A percentile compares a stretch with the other conserved stretches of the same genome.
phyloP scores from a whole-genome alignment of 768 basidiomycete species.

The Termitomyces sp. region DNA sequence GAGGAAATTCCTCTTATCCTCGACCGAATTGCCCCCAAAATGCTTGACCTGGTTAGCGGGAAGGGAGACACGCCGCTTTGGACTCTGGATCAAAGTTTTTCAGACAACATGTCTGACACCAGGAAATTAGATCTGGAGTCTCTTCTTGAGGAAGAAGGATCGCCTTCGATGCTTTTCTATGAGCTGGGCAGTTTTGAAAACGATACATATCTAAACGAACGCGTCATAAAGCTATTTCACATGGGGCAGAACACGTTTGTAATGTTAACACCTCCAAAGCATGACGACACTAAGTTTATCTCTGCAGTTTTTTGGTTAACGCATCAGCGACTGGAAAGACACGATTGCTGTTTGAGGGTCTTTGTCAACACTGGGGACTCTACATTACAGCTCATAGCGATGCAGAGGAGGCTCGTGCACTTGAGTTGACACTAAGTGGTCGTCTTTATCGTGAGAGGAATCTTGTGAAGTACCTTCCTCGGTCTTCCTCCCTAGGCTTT shows the following conservation, averaged over 20 bases:
- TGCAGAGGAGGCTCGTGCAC: neutral
- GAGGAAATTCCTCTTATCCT: neutral
- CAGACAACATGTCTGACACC: neutral
- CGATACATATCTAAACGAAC: neutral
- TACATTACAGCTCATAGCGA: neutral
- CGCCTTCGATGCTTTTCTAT: neutral
- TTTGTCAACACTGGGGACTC: slow-evolving; percentile 1
- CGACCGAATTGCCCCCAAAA: neutral
- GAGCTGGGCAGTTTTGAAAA: neutral
- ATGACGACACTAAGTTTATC: neutral
- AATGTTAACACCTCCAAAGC: neutral
- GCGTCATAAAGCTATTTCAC: neutral
- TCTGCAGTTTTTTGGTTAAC: slow-evolving; percentile 1
- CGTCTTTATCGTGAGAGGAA: neutral
- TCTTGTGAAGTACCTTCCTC: neutral
- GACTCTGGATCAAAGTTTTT: neutral
- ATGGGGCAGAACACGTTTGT: neutral
- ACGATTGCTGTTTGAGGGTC: slow-evolving; percentile 1
- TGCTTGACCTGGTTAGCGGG: neutral
- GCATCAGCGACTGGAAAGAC: slow-evolving; percentile 3
- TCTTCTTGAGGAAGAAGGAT: neutral
- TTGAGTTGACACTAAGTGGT: neutral
- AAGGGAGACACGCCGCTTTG: neutral
- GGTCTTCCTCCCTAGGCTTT: neutral
- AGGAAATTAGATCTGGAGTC: neutral